Evolutionary conservation across 768 basidiomycete species (phyloP).

Genomic region (Leccinum rimulosum): DNA sequence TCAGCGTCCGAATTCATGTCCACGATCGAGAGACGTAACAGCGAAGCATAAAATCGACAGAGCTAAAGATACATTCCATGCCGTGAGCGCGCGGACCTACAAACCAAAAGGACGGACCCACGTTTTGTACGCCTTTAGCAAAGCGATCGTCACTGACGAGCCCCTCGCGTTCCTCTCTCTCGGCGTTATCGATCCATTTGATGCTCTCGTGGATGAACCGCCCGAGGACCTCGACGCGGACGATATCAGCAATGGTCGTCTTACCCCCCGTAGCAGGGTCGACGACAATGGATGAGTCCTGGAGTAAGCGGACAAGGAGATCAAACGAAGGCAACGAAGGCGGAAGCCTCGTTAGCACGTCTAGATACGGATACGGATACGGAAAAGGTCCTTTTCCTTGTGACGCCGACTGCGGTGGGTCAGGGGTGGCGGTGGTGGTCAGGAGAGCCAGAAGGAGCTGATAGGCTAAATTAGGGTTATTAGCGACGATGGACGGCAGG

Average conservation of each 20-base stretch:
- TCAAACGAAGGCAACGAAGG: slow-evolving; percentile 75
- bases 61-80: slow-evolving; percentile 40
- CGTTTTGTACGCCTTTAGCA: slow-evolving; percentile 69
- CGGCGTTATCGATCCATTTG: slow-evolving; percentile 66
- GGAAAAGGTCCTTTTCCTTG: slow-evolving; percentile 29
- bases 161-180: slow-evolving; percentile 67
- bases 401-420: background rate
- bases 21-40: slow-evolving; percentile 65
- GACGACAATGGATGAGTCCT: slow-evolving; percentile 52
- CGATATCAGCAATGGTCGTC: slow-evolving; percentile 62
- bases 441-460: slow-evolving; percentile 63
- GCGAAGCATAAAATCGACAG: slow-evolving; percentile 72
- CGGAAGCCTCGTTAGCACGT: slow-evolving; percentile 62
- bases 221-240: slow-evolving; percentile 64
- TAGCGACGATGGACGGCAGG: slow-evolving; percentile 59
- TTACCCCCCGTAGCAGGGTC: slow-evolving; percentile 41
- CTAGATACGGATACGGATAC: slow-evolving; percentile 50
- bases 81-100: slow-evolving; percentile 4
- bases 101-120: slow-evolving; percentile 25
- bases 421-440: slow-evolving; percentile 31
- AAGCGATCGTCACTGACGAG: slow-evolving; percentile 70
- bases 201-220: slow-evolving; percentile 71
- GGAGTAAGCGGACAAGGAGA: slow-evolving; percentile 64
- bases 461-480: slow-evolving; percentile 69
- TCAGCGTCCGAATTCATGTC: slow-evolving; percentile 65